These are phyloP conservation scores for Akanthomyces uredinophilus DNA, from an alignment of 2,329 filamentous ascomycete genomes.

Conservation along the genomic window DNA sequence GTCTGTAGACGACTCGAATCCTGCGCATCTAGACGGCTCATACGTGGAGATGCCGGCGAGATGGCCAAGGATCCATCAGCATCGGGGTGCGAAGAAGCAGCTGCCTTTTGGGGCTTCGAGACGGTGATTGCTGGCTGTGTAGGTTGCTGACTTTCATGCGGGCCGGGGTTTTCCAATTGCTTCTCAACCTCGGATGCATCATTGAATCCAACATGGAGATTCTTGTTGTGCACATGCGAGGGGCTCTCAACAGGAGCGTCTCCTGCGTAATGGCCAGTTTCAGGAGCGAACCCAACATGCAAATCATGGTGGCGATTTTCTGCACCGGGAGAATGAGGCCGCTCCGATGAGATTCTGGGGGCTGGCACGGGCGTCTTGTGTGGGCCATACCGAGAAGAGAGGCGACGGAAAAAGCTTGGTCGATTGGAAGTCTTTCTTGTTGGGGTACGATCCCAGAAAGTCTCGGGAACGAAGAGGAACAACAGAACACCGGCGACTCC, in stretches of 20 bases:
- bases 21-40: background rate
- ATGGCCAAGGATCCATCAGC: background rate
- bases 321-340: constrained; percentile 18
- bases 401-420: constrained; percentile 42
- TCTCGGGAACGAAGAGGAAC: constrained; percentile 90
- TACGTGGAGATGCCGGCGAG: background rate
- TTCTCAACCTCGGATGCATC: constrained; percentile 18
- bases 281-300: constrained; percentile 30
- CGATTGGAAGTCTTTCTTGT: constrained; percentile 34
- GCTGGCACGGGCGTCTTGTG: constrained; percentile 13
- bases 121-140: constrained; percentile 8
- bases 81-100: background rate
- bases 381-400: constrained; percentile 37
- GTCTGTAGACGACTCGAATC: constrained; percentile 2
- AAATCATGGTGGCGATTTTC: constrained; percentile 23
- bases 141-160: background rate
- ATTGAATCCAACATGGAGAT: constrained; percentile 55
- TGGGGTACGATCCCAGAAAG: constrained; percentile 88
- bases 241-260: constrained; percentile 19
- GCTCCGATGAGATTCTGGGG: constrained; percentile 10
- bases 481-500: constrained; percentile 65
- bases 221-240: constrained; percentile 21
- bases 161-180: background rate
- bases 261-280: background rate
- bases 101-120: constrained; percentile 2